Conservation (phyloP, 2,329 filamentous ascomycete genomes). For the Dothidotthia symphoricarpi region DNA sequence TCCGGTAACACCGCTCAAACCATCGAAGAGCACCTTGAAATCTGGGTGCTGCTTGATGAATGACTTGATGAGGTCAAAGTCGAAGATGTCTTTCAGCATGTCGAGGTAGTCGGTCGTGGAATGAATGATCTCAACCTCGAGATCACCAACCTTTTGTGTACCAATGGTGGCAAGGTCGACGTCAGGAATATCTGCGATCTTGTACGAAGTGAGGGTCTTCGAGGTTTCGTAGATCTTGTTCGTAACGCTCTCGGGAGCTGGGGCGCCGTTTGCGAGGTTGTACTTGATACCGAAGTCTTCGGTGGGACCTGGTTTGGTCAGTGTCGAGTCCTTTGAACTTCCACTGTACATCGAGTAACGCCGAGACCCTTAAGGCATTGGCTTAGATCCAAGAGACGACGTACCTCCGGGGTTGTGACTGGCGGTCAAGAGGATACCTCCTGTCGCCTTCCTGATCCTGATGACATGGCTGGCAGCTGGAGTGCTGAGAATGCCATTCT, state of each 20-base stretch:
- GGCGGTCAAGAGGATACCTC: constrained; percentile 93
- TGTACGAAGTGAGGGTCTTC: constrained; percentile 88
- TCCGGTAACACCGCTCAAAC: constrained; percentile 89
- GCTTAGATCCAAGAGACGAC: constrained; percentile 23
- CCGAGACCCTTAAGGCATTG: neutral
- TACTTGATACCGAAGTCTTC: constrained; percentile 99
- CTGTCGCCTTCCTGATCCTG: constrained; percentile 89
- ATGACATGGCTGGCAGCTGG: constrained; percentile 96
- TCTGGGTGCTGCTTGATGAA: constrained; percentile 85
- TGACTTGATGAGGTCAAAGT: constrained; percentile 91
- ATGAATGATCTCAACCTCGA: constrained; percentile 95
- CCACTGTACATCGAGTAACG: too few relatives aligned
- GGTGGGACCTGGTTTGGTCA: constrained; percentile 64
- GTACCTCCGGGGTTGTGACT: constrained; percentile 97
- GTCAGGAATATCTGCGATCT: constrained; percentile 82
- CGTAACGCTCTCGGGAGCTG: constrained; percentile 91
- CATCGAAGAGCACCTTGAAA: constrained; percentile 97
- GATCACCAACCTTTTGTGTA: constrained; percentile 74
- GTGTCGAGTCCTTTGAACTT: neutral
- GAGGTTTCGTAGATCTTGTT: constrained; percentile 96
- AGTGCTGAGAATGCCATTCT: constrained; percentile 94
- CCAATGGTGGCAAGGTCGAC: constrained; percentile 82
- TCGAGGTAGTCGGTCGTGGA: constrained; percentile 86
- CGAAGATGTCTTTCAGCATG: constrained; percentile 98
- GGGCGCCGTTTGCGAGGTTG: constrained; percentile 94